Base-by-base conservation (phyloP, 441 rosid genomes). In the Pelargonium exstipulatum region DNA sequence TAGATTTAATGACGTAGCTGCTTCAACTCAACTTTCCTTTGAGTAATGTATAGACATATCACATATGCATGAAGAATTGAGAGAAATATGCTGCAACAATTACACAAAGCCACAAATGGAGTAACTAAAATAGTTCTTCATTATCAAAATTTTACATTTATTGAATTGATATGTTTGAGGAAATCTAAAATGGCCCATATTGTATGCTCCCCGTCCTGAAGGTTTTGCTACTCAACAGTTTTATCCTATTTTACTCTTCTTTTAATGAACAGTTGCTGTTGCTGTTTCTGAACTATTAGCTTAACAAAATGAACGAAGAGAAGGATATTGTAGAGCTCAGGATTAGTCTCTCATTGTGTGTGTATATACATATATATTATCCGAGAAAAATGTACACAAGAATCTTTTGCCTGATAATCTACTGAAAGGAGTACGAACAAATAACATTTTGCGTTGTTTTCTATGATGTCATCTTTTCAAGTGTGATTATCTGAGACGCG, bases 401-500 rank as follows among this genome's bases (percentile, higher is more conserved):
- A 29, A 14, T 14, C 16, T 49, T 53, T 16, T 6, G 10, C 46
- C 12, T 6, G 6, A 9, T 43, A 13, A 43, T 43, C 55, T 49
- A n/a, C 12, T 49, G 55, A n/a, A 12, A 16, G 16, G 35, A 29
- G 35, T 4, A 29, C 35, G 35, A 29, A 26, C 35, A 29, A 5
- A 49, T 13, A 43, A 9, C 49, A 43, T 43, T 43, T 43, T 5
- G 13, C 45, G 6, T 43, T 43, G 49, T 12, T 43, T 43, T 9
- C 49, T 43, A 1, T 8, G 13, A 9, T 2, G 10, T 8, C n/a
- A 43, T 43, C 49, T 43, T 9, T 43, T 16, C 9, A 16, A 16
- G 22, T 53, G n/a, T 53, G 22, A 53, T 26, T 17, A 57, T 70
- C 26, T 18, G 46, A 62, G 71, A 53, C 58, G 51, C 4, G 35